A percentile compares a stretch with the other conserved stretches of the same genome.
These are phyloP conservation scores for Saccharomyces hybrid DNA, from an alignment of 1,139 yeast species.

Conservation along the genomic window DNA sequence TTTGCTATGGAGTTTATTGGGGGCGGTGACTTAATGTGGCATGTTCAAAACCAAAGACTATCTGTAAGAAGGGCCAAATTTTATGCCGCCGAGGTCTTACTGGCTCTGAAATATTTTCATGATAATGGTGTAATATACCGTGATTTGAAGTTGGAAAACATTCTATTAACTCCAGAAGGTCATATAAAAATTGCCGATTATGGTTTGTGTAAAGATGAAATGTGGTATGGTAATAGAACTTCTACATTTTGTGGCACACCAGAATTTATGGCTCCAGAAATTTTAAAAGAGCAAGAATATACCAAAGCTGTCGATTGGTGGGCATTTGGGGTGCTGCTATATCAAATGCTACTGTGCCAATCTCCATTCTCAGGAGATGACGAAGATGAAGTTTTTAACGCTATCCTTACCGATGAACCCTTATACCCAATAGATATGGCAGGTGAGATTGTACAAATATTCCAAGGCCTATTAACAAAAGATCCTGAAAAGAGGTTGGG, in stretches of 20 bases:
- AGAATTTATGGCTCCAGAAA: constrained; percentile 98
- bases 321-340: constrained; percentile 95
- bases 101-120: constrained; percentile 88
- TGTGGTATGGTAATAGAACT: constrained; percentile 88
- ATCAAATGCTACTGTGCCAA: constrained; percentile 93
- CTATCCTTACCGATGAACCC: constrained; percentile 97
- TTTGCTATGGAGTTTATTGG: constrained; percentile 97
- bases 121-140: constrained; percentile 94
- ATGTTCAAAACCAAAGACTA: constrained; percentile 85
- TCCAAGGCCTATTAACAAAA: constrained; percentile 83
- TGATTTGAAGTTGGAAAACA: constrained; percentile 91
- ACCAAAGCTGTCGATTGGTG: constrained; percentile 98
- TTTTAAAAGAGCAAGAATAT: constrained; percentile 82
- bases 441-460: constrained; percentile 86
- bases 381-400: constrained; percentile 95
- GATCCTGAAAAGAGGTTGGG: constrained; percentile 84
- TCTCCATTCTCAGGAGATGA: constrained; percentile 98
- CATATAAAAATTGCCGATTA: constrained; percentile 95
- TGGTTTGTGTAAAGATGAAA: constrained; percentile 92
- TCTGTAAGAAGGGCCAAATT: constrained; percentile 89
- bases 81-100: constrained; percentile 90
- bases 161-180: constrained; percentile 81
- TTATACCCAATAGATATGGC: constrained; percentile 96
- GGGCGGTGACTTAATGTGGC: constrained; percentile 99
- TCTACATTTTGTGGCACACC: constrained; percentile 99